A percentile compares a stretch with the other conserved stretches of the same genome.
These are phyloP conservation scores for Boletus reticuloceps DNA, from an alignment of 768 basidiomycete species.

Conservation along the genomic window DNA sequence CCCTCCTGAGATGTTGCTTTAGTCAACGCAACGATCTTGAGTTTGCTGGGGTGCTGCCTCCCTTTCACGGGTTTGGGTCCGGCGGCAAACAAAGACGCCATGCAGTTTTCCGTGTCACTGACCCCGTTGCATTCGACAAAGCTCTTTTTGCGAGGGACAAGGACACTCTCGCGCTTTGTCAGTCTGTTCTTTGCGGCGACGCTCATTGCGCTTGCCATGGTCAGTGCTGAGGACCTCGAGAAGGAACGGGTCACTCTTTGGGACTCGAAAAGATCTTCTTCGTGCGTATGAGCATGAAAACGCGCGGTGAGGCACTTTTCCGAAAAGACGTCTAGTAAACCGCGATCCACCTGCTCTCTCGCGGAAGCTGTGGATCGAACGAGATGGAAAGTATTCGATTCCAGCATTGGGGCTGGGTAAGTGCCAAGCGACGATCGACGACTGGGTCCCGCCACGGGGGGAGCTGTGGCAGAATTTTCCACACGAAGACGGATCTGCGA, in stretches of 20 bases:
- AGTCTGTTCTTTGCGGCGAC: constrained; percentile 55
- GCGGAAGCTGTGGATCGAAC: constrained; percentile 64
- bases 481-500: constrained; percentile 20
- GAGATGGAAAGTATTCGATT: constrained; percentile 57
- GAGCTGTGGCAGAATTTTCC: constrained; percentile 7
- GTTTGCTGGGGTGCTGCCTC: constrained; percentile 26
- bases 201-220: constrained; percentile 54
- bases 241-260: constrained; percentile 46
- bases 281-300: constrained; percentile 57
- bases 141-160: constrained; percentile 59
- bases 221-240: constrained; percentile 57
- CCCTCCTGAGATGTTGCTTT: constrained; percentile 20
- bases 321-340: constrained; percentile 79
- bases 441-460: constrained; percentile 32
- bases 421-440: constrained; percentile 61
- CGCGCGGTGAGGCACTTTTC: constrained; percentile 68
- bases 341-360: constrained; percentile 71
- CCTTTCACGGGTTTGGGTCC: constrained; percentile 13
- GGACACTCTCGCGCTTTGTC: constrained; percentile 67
- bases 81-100: neutral
- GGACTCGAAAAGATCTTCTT: constrained; percentile 61
- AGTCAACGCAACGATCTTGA: constrained; percentile 27
- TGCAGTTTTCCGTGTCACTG: constrained; percentile 16
- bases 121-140: constrained; percentile 32
- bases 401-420: constrained; percentile 49